Percentiles rank a stretch among this genome's conserved stretches.
Evolutionary conservation across 2,329 filamentous ascomycete species (phyloP).

Genomic region (Neophaeococcomyces aloes): DNA sequence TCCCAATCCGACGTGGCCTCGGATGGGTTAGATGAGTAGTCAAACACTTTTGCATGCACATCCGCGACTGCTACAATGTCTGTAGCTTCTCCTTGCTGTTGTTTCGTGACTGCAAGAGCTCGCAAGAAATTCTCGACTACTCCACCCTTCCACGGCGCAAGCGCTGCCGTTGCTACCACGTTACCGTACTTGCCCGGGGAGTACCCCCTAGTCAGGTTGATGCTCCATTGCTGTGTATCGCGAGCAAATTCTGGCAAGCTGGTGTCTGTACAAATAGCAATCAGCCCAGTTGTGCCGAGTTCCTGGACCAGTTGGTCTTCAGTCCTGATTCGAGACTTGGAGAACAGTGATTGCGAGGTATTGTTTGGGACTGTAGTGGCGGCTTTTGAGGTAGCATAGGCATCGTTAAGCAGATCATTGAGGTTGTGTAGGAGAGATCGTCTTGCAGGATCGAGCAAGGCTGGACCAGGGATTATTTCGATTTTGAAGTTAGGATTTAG

Average conservation of each 20-base stretch:
- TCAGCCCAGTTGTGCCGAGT: neutral
- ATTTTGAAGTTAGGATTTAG: neutral
- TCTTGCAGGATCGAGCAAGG: neutral
- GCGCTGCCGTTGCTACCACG: neutral
- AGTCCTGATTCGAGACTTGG: neutral
- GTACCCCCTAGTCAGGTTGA: neutral
- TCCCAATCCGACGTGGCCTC: constrained; percentile 4
- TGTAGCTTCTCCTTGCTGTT: too few species aligned
- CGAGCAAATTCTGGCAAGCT: neutral
- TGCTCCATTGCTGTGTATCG: neutral
- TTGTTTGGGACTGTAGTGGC: neutral
- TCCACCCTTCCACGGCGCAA: constrained; percentile 1
- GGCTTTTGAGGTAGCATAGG: neutral
- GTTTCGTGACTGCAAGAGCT: neutral
- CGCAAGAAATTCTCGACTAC: neutral
- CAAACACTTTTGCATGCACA: neutral
- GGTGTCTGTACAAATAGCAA: constrained; percentile 3
- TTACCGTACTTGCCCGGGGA: neutral
- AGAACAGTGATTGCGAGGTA: neutral
- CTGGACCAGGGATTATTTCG: neutral
- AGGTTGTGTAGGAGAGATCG: neutral
- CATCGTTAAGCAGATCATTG: constrained; percentile 7
- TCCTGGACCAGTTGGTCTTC: constrained; percentile 4
- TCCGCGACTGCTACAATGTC: too few species aligned
- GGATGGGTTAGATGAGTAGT: neutral